Evolutionary conservation across 345 rosid species (phyloP).

Genomic region (Syzygium aromaticum): DNA sequence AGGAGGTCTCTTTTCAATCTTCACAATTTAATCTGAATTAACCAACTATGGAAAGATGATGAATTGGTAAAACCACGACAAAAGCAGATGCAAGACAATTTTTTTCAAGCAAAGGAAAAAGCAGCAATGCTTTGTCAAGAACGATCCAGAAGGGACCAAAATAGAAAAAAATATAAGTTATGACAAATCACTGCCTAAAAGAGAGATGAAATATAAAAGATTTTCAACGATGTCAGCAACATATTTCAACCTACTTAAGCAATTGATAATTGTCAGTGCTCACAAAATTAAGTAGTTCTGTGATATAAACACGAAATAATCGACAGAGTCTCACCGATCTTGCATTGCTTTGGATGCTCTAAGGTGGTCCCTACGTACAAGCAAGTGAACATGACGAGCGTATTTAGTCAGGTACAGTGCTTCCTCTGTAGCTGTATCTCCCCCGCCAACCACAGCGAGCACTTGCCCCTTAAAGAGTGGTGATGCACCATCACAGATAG

Average conservation of each 20-base stretch:
- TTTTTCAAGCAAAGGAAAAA: neutral
- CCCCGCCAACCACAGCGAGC: slow-evolving; percentile 97
- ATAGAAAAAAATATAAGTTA: neutral
- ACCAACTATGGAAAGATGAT: neutral
- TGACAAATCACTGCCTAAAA: neutral
- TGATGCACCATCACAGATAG: slow-evolving; percentile 98
- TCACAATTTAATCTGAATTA: neutral
- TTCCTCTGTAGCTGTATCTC: slow-evolving; percentile 98
- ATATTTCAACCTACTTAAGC: neutral
- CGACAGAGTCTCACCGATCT: slow-evolving; percentile 64
- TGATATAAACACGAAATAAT: neutral
- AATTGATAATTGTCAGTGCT: neutral
- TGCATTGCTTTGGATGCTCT: slow-evolving; percentile 99
- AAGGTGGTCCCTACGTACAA: slow-evolving; percentile 75
- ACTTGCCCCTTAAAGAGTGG: slow-evolving; percentile 93
- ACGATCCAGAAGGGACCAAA: neutral
- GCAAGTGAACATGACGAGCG: slow-evolving; percentile 96
- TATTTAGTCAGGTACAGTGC: slow-evolving; percentile 89
- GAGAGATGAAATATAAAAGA: neutral
- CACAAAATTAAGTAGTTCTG: neutral
- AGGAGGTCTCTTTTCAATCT: too few relatives aligned
- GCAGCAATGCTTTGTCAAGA: neutral
- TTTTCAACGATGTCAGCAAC: neutral
- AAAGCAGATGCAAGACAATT: neutral
- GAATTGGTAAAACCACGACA: neutral